Conservation (phyloP, 106 monocot genomes). For the Cymbidium sinense region DNA sequence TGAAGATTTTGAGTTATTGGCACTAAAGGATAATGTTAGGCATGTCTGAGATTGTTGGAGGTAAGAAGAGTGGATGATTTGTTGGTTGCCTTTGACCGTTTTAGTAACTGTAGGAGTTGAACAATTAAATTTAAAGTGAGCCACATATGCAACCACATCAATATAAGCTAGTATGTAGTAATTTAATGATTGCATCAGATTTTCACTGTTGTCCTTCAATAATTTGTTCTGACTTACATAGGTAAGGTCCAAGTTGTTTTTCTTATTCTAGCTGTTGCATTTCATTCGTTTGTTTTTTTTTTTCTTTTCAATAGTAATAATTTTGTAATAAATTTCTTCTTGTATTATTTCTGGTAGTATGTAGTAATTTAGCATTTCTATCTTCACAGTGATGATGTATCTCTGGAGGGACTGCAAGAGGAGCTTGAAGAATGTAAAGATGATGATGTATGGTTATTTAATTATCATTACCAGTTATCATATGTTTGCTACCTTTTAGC, state of each 20-base stretch:
- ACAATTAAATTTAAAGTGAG: no score
- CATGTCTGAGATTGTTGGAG: no score
- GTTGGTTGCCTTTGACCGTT: no score
- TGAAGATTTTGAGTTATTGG: no score
- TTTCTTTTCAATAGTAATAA: background rate
- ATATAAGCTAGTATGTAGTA: no score
- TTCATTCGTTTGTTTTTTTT: background rate
- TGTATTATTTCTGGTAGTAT: background rate
- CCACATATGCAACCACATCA: no score
- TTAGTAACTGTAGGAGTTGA: no score
- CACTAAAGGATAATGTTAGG: no score
- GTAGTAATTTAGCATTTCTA: background rate
- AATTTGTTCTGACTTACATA: background rate
- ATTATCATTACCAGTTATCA: background rate
- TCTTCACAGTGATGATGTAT: conserved; percentile 54
- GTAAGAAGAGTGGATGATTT: no score
- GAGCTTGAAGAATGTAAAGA: conserved; percentile 81
- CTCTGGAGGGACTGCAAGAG: conserved; percentile 63
- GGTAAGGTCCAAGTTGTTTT: background rate
- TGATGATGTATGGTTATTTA: conserved; percentile 42
- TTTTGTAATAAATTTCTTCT: background rate
- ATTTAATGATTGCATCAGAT: background rate
- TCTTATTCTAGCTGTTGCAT: background rate
- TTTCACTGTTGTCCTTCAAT: background rate
- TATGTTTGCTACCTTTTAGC: background rate